phyloP scores from a whole-genome alignment of 257 asterid genomes.

The Solanum paucissectum region DNA sequence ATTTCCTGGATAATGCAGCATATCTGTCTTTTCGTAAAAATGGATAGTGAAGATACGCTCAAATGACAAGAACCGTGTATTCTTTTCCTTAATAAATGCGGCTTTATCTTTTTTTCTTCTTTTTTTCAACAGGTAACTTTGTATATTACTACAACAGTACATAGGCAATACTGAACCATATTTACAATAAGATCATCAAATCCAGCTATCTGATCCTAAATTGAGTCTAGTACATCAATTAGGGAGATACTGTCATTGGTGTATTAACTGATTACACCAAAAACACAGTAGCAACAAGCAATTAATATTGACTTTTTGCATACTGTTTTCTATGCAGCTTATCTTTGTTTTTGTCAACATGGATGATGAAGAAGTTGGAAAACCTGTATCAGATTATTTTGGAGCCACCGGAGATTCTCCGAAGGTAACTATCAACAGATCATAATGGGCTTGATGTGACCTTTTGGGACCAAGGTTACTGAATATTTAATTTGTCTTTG shows the following conservation, averaged over 20 bases:
- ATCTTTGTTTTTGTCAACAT: slow-evolving; percentile 59
- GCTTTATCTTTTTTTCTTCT: slow-evolving; percentile 7
- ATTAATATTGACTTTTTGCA: too few relatives aligned
- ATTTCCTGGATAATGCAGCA: not conserved
- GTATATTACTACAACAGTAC: too few relatives aligned
- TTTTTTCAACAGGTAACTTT: too few relatives aligned
- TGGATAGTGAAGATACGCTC: not conserved
- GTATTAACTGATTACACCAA: too few relatives aligned
- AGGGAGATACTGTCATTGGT: too few relatives aligned
- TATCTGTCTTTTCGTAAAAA: not conserved
- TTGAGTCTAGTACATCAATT: too few relatives aligned
- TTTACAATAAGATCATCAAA: too few relatives aligned
- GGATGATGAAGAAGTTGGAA: slow-evolving; percentile 84
- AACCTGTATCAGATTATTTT: slow-evolving; percentile 84
- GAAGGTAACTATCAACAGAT: slow-evolving; percentile 29
- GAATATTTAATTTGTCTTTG: not conserved
- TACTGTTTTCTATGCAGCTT: slow-evolving; percentile 36
- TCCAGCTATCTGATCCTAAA: too few relatives aligned
- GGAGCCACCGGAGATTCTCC: slow-evolving; percentile 73
- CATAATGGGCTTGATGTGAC: not conserved
- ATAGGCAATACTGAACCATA: too few relatives aligned
- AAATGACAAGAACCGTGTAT: slow-evolving; percentile 2
- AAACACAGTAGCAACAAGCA: too few relatives aligned
- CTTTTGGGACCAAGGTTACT: not conserved
- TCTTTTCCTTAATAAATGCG: slow-evolving; percentile 20